These are phyloP conservation scores for Ogataea hybrid DNA, from an alignment of 1,139 yeast genomes.

Conservation along the genomic window DNA sequence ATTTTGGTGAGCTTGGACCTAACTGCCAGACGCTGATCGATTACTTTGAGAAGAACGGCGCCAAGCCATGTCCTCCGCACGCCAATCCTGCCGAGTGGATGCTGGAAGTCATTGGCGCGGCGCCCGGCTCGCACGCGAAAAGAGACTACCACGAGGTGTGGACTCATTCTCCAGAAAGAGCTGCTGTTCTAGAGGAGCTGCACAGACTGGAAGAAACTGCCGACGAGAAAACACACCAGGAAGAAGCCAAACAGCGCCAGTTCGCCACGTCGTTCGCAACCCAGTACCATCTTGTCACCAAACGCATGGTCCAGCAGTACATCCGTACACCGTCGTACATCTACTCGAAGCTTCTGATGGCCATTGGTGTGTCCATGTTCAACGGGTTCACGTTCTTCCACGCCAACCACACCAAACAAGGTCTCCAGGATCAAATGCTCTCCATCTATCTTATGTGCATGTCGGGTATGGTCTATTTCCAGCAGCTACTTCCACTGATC, in stretches of 20 bases:
- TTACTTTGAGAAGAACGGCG: constrained; percentile 58
- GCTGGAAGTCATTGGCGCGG: constrained; percentile 63
- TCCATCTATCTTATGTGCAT: constrained; percentile 56
- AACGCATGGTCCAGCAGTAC: constrained; percentile 37
- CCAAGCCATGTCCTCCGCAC: constrained; percentile 41
- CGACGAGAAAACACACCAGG: constrained; percentile 29
- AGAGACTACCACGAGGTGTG: constrained; percentile 49
- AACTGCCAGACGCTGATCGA: constrained; percentile 47
- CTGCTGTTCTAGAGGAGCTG: constrained; percentile 14
- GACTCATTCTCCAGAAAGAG: constrained; percentile 38
- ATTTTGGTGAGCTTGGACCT: constrained; percentile 64
- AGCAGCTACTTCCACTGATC: constrained; percentile 52
- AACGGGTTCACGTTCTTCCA: constrained; percentile 52
- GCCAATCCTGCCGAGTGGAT: constrained; percentile 71
- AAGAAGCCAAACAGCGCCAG: constrained; percentile 19
- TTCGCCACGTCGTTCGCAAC: constrained; percentile 33
- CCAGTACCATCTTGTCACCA: constrained; percentile 38
- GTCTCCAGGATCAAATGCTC: constrained; percentile 49
- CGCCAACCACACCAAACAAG: constrained; percentile 40
- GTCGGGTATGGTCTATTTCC: constrained; percentile 52
- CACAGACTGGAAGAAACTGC: constrained; percentile 28
- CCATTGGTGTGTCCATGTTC: constrained; percentile 48
- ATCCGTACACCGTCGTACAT: constrained; percentile 47
- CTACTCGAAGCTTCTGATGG: constrained; percentile 42
- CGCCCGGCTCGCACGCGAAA: constrained; percentile 54